Evolutionary conservation across 352 stramenopile genomes (phyloP).

Genomic region (Phytophthora rubi): DNA sequence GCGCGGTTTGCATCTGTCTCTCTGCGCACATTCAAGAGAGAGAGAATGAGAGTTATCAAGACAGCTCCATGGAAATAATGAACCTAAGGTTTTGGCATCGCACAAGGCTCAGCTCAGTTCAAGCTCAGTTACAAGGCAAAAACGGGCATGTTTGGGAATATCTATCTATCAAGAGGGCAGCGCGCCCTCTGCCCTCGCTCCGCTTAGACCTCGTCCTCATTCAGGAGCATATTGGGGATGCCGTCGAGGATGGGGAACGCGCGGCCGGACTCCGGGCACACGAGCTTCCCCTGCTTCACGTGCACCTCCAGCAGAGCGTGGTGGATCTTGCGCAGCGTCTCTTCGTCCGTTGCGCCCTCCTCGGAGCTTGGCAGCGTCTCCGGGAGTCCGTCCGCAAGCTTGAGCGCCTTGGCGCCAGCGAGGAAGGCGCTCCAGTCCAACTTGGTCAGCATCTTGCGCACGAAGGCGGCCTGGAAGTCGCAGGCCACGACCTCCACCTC

Average conservation of each 20-base stretch:
- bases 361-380: slow-evolving; percentile 49
- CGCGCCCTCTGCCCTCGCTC: neutral
- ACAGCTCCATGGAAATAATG: slow-evolving; percentile 23
- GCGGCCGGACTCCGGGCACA: slow-evolving; percentile 96
- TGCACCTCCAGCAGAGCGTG: slow-evolving; percentile 94
- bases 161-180: slow-evolving; percentile 38
- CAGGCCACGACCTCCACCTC: slow-evolving; percentile 83
- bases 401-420: slow-evolving; percentile 73
- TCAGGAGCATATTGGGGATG: slow-evolving; percentile 98
- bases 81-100: slow-evolving; percentile 32
- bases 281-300: slow-evolving; percentile 95
- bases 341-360: slow-evolving; percentile 59
- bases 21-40: neutral
- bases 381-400: slow-evolving; percentile 76
- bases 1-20: slow-evolving; percentile 5
- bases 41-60: slow-evolving; percentile 1
- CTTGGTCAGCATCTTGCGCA: slow-evolving; percentile 91
- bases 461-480: slow-evolving; percentile 85
- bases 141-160: slow-evolving; percentile 23
- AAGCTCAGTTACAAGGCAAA: slow-evolving; percentile 8
- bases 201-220: slow-evolving; percentile 89
- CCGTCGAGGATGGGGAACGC: slow-evolving; percentile 97
- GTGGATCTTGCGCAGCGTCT: slow-evolving; percentile 87
- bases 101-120: neutral
- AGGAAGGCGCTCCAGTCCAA: slow-evolving; percentile 91